Conservation (phyloP, 2,329 filamentous ascomycete genomes). For the Dryadomyces quercivorus region DNA sequence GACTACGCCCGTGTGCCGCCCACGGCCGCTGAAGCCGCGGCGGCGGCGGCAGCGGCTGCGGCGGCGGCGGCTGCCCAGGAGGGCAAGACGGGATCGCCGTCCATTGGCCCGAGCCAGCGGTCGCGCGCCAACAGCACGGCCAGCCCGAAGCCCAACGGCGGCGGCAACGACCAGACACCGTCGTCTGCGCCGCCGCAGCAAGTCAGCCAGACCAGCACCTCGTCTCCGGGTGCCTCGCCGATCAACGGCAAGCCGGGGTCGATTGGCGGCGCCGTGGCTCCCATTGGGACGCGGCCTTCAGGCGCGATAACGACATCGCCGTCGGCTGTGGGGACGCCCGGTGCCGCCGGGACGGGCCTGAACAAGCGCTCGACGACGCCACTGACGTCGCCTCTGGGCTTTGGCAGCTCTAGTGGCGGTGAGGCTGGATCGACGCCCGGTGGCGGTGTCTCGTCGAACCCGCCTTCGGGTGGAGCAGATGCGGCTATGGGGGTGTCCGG, state of each 20-base stretch:
- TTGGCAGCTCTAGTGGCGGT: slow-evolving; percentile 33
- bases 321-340: slow-evolving; percentile 19
- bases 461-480: slow-evolving; percentile 31
- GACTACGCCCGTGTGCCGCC: slow-evolving; percentile 41
- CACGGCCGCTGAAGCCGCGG: slow-evolving; percentile 17
- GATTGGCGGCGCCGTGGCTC: slow-evolving; percentile 54
- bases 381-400: slow-evolving; percentile 76
- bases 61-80: slow-evolving; percentile 2
- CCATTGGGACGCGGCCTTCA: slow-evolving; percentile 81
- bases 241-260: slow-evolving; percentile 44
- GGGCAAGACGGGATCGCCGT: slow-evolving; percentile 25
- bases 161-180: slow-evolving; percentile 32
- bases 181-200: slow-evolving; percentile 49
- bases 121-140: slow-evolving; percentile 74
- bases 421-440: slow-evolving; percentile 22
- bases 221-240: slow-evolving; percentile 73
- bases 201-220: slow-evolving; percentile 67
- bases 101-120: slow-evolving; percentile 38
- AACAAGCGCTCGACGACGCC: slow-evolving; percentile 83
- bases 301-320: slow-evolving; percentile 28
- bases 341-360: slow-evolving; percentile 45
- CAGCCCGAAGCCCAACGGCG: slow-evolving; percentile 62
- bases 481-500: slow-evolving; percentile 35
- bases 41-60: neutral
- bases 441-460: slow-evolving; percentile 39